Base-by-base conservation (phyloP, 139 green algal genomes). In the Chloropicon primus region DNA sequence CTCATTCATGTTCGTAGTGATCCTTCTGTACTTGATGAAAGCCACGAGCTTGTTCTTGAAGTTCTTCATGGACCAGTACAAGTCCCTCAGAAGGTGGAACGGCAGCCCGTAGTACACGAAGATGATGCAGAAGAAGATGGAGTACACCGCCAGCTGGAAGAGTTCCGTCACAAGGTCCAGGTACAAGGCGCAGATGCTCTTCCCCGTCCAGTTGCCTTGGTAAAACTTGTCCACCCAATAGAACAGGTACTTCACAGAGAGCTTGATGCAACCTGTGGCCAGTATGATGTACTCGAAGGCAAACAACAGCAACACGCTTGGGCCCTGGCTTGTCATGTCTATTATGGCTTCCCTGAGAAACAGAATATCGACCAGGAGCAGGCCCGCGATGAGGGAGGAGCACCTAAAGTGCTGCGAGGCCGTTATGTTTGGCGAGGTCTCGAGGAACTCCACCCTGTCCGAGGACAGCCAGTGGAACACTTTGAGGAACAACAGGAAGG, bases 221-320 rank as follows among this genome's bases (percentile, higher is more conserved):
- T 96, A 84, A 1, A 83, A 81, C 25, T 85, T 73, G 78, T 98
- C 92, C 2, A 89, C 80, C 77, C 87, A 84, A 22, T 88, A 90
- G 71, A 97, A 81, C 71, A 75, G 73, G 82, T 97, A 98, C 85
- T 99, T 98, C 77, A 92, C 29, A 71, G 86, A 82, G 54, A 89
- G 90, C 54, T 86, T 82, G 24, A 91, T 62, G 41, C 71, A 2
- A 22, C 28, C 76, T 72, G 72, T 54, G 1, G 88, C 87, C 27
- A 94, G 87, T 79, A 97, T 96, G 62, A 96, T 85, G 82, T 97
- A 98, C 85, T 99, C 95, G 80, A 99, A 99, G 0, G 92, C 93
- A 77, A 99, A 99, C 26, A 99, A 89, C 27, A 99, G 85, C 80
- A 96, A 85, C n/a, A 98, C 90, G 21, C 81, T 90, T 53, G 95